Percentiles rank a stretch among this genome's conserved stretches.
Evolutionary conservation across 441 rosid species (phyloP).

Genomic region (Pelargonium citronellum): DNA sequence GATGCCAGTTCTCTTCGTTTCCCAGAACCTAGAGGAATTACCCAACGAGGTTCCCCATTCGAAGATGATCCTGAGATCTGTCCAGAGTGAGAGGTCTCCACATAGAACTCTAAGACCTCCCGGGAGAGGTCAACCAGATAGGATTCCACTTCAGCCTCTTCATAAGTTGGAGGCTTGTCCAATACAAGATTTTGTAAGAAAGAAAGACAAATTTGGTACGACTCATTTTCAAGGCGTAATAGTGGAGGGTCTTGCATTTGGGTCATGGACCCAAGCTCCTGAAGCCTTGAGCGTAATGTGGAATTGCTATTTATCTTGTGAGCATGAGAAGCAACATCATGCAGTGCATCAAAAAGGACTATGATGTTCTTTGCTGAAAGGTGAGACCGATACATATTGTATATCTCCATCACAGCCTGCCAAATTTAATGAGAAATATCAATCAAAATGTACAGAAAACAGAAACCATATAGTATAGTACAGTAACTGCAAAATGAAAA

Average conservation of each 20-base stretch:
- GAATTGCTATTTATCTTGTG: slow-evolving; percentile 66
- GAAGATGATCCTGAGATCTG: slow-evolving; percentile 39
- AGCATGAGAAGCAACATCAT: slow-evolving; percentile 75
- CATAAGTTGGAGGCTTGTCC: slow-evolving; percentile 49
- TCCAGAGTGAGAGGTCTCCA: slow-evolving; percentile 46
- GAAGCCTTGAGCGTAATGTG: slow-evolving; percentile 66
- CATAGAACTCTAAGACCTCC: slow-evolving; percentile 74
- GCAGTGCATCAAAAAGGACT: slow-evolving; percentile 77
- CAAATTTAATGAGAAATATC: slow-evolving; percentile 17
- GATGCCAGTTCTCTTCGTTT: slow-evolving; percentile 89
- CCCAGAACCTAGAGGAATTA: slow-evolving; percentile 86
- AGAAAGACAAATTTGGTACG: slow-evolving; percentile 91
- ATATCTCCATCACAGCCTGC: slow-evolving; percentile 98
- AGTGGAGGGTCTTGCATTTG: slow-evolving; percentile 99
- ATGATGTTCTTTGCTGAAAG: slow-evolving; percentile 72
- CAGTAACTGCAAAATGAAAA: slow-evolving; percentile 9
- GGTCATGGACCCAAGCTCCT: slow-evolving; percentile 81
- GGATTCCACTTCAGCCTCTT: slow-evolving; percentile 60
- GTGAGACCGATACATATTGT: slow-evolving; percentile 70
- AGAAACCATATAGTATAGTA: neutral
- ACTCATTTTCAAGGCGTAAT: slow-evolving; percentile 90
- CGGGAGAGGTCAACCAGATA: slow-evolving; percentile 60
- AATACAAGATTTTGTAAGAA: slow-evolving; percentile 71
- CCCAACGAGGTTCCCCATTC: slow-evolving; percentile 44
- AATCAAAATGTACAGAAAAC: slow-evolving; percentile 10